phyloP scores from a whole-genome alignment of 1,139 yeast genomes.

The Taphrina confusa region DNA sequence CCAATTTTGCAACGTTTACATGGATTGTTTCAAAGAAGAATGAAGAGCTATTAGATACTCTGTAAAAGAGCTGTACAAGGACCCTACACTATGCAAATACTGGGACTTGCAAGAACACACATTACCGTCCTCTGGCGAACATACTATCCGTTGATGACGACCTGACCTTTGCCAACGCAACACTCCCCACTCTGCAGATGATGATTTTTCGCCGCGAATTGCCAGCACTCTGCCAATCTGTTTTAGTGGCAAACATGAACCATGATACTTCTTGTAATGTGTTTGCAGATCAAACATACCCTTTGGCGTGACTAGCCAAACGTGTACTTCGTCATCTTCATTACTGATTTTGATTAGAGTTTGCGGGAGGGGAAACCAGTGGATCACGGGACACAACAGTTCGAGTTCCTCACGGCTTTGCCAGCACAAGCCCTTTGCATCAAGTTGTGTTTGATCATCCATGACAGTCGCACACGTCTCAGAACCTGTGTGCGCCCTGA shows the following conservation, averaged over 20 bases:
- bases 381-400: slow-evolving; percentile 1
- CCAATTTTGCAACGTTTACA: no score
- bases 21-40: not conserved
- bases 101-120: no score
- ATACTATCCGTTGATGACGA: no score
- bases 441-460: not conserved
- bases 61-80: slow-evolving; percentile 4
- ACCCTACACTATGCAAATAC: not conserved
- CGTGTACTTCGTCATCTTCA: not conserved
- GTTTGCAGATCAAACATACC: not conserved
- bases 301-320: slow-evolving; percentile 19
- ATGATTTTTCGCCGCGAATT: no score
- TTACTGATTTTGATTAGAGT: slow-evolving; percentile 15
- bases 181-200: no score
- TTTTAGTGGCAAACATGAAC: no score
- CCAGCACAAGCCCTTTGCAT: slow-evolving; percentile 5
- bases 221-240: no score
- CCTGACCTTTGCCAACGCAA: no score
- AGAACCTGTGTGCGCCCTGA: not conserved
- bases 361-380: not conserved
- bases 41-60: not conserved
- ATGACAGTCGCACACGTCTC: not conserved
- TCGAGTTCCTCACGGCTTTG: not conserved
- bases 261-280: no score
- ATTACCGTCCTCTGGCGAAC: no score